phyloP scores from a whole-genome alignment of 306 rosid species.

The Mimosa bimucronata region DNA sequence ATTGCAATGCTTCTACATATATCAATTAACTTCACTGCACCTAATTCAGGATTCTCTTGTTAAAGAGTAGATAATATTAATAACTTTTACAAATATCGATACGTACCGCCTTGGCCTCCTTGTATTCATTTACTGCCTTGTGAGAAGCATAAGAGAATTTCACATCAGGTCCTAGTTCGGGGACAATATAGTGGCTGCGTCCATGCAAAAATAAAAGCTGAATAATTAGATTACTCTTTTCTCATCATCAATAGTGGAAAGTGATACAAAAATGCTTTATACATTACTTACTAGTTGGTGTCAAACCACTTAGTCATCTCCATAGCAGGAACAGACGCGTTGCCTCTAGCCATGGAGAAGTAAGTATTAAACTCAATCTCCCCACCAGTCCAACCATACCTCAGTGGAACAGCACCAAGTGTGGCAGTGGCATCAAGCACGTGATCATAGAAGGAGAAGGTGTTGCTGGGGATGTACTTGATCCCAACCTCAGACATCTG shows the following conservation, averaged over 20 bases:
- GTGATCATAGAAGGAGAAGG: conserved; percentile 81
- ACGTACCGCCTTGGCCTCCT: conserved; percentile 96
- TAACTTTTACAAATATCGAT: not conserved
- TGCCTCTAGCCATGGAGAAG: conserved; percentile 98
- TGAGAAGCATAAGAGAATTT: conserved; percentile 81
- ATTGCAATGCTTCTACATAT: conserved; percentile 4
- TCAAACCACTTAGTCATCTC: conserved; percentile 99
- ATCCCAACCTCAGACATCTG: conserved; percentile 78
- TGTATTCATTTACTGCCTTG: conserved; percentile 91
- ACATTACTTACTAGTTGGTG: conserved; percentile 84
- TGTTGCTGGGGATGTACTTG: conserved; percentile 92
- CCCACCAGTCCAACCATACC: conserved; percentile 85
- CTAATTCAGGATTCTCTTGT: not conserved
- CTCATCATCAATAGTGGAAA: not conserved
- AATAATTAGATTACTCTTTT: conserved; percentile 23
- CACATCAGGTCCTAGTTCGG: conserved; percentile 88
- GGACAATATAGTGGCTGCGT: conserved; percentile 92
- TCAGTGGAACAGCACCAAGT: conserved; percentile 87
- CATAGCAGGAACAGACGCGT: conserved; percentile 93
- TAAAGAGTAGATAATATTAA: not conserved
- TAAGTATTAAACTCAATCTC: conserved; percentile 82
- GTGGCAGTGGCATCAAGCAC: conserved; percentile 81
- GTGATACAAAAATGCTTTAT: not conserved
- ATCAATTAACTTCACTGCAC: not conserved
- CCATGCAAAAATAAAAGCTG: conserved; percentile 28